Evolutionary conservation across 441 rosid genomes (phyloP), one percentile per base, ranked within the genome.

Genomic region (Lepidium campestre): DNA sequence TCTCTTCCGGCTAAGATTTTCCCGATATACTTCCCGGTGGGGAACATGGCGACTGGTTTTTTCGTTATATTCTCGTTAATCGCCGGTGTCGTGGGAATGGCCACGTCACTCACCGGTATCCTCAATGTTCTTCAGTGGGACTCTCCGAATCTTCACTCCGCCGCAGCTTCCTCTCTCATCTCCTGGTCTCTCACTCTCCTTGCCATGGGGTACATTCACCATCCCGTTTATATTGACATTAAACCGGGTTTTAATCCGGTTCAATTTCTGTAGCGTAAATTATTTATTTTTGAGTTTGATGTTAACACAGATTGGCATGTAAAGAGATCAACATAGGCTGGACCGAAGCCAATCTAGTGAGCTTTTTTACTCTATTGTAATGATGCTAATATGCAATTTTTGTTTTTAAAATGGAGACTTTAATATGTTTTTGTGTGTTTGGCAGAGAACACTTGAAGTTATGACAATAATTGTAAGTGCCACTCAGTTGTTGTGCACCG

Each of bases 31-130:
- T 88, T 86, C 41, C 98, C 98, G 1, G 65, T 85, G 42, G 98
- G 97, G 6, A 93, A 90, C 75, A 76, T 83, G 94, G 96, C 94
- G 14, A 90, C 96, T 4, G 98, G 96, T 46, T 73, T 74, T 77
- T 85, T 93, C 68, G 65, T 88, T 50, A 67, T 88, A 15, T 85
- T 88, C 74, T 70, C 91, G 20, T 89, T 93, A 36, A 80, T 93
- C 35, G 87, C 88, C 3, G 96, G 94, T 6, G 77, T 86, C 5
- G 88, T 93, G 3, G 98, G 97, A 67, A 82, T 85, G 75, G 75
- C 82, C 61, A 84, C 91, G 49, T 93, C 97, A 1, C 73, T 87
- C n/a, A 80, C 87, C 6, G 97, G 87, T 53, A 67, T 85, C 5
- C 62, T 71, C 5, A 86, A 86, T 34, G 69, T 90, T 55, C 47